These are phyloP conservation scores for Vitis amurensis DNA, from an alignment of 164 flowering plant genomes.

Conservation along the genomic window DNA sequence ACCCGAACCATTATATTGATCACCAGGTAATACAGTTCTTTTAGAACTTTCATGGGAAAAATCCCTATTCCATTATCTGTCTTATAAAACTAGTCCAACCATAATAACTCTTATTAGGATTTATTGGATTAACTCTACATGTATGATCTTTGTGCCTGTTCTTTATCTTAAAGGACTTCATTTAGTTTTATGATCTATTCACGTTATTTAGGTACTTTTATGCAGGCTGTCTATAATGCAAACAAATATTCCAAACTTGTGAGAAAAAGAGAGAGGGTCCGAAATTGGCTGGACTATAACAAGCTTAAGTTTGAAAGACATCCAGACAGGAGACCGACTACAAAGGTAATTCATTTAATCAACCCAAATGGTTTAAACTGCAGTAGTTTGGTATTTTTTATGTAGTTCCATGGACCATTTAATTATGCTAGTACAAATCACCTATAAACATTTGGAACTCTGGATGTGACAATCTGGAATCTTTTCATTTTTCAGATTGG, in stretches of 20 bases:
- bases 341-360: constrained; percentile 43
- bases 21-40: constrained; percentile 67
- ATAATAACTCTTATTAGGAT: background rate
- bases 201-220: background rate
- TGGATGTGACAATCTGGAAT: background rate
- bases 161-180: background rate
- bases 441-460: background rate
- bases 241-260: constrained; percentile 80
- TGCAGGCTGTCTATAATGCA: constrained; percentile 88
- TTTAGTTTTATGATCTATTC: background rate
- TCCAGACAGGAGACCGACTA: constrained; percentile 74
- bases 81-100: background rate
- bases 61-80: no score
- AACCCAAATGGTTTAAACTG: background rate
- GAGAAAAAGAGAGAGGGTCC: constrained; percentile 62
- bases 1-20: constrained; percentile 73
- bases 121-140: background rate
- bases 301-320: constrained; percentile 81
- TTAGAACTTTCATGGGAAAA: background rate
- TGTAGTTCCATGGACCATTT: background rate
- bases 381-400: background rate
- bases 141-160: background rate
- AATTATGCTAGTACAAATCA: background rate
- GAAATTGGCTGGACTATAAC: constrained; percentile 86
- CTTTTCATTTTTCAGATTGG: constrained; percentile 53